These are phyloP conservation scores for Kingdonia uniflora DNA, from an alignment of 164 flowering plant species.

Conservation along the genomic window DNA sequence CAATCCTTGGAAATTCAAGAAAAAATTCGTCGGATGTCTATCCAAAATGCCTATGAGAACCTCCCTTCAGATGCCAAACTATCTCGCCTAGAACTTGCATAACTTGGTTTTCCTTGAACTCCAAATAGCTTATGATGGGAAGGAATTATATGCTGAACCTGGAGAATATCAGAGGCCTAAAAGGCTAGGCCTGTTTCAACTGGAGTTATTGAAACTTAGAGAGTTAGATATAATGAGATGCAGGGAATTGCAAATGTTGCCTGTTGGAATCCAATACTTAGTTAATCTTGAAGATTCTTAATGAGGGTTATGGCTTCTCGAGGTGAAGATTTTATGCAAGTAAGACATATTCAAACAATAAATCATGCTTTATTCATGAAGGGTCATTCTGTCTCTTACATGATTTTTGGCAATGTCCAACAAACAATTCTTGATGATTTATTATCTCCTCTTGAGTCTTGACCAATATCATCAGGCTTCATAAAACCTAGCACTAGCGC, in stretches of 20 bases:
- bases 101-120: constrained; percentile 19
- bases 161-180: constrained; percentile 17
- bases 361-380: too few species aligned
- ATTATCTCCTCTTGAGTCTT: too few species aligned
- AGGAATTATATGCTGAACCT: constrained; percentile 12
- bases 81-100: constrained; percentile 14
- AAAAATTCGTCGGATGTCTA: constrained; percentile 1
- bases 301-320: background rate
- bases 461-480: too few species aligned
- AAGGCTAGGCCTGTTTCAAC: constrained; percentile 7
- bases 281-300: background rate
- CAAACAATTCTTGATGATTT: too few species aligned
- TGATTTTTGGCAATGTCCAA: too few species aligned
- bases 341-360: too few species aligned
- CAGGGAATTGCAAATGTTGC: background rate
- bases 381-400: too few species aligned
- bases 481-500: too few species aligned
- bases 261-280: background rate
- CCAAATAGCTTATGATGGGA: constrained; percentile 15
- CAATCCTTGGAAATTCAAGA: background rate
- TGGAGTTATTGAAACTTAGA: constrained; percentile 14
- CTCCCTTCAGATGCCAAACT: background rate
- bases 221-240: constrained; percentile 11
- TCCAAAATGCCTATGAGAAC: background rate
- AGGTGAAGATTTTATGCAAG: too few species aligned